These are phyloP conservation scores for Chlorella sp. DNA, from an alignment of 139 green algal species.

Conservation along the genomic window DNA sequence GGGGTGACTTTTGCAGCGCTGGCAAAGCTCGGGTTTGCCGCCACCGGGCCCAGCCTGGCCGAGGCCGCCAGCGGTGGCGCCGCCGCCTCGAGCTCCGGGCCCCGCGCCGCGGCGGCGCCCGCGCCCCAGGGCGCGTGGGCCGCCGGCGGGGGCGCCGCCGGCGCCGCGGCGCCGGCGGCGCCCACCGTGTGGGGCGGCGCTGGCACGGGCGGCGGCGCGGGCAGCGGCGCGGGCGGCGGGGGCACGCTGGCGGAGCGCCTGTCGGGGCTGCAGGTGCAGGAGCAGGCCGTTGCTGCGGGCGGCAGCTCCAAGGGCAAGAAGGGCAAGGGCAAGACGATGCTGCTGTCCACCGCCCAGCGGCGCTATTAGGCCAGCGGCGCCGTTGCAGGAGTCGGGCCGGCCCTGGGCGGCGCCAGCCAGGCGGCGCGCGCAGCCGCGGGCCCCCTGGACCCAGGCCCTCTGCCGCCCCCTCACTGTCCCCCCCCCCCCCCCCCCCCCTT, in stretches of 20 bases:
- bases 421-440: not conserved
- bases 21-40: slow-evolving; percentile 71
- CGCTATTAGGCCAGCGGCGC: slow-evolving; percentile 31
- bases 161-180: not conserved
- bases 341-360: slow-evolving; percentile 27
- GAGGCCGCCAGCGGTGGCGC: not conserved
- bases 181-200: not conserved
- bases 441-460: too few species aligned
- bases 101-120: not conserved
- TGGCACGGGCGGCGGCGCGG: not conserved
- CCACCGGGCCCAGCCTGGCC: slow-evolving; percentile 60
- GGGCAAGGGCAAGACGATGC: slow-evolving; percentile 34
- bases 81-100: not conserved
- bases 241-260: not conserved
- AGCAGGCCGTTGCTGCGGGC: not conserved
- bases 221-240: not conserved
- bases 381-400: too few species aligned
- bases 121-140: slow-evolving; percentile 16
- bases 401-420: too few species aligned
- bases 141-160: not conserved
- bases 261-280: not conserved
- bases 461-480: too few species aligned
- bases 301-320: slow-evolving; percentile 16
- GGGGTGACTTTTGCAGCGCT: slow-evolving; percentile 74
- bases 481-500: too few species aligned